Conservation (phyloP, 192 early-diverging fungal genomes). For the Gamsiella multidivaricata region DNA sequence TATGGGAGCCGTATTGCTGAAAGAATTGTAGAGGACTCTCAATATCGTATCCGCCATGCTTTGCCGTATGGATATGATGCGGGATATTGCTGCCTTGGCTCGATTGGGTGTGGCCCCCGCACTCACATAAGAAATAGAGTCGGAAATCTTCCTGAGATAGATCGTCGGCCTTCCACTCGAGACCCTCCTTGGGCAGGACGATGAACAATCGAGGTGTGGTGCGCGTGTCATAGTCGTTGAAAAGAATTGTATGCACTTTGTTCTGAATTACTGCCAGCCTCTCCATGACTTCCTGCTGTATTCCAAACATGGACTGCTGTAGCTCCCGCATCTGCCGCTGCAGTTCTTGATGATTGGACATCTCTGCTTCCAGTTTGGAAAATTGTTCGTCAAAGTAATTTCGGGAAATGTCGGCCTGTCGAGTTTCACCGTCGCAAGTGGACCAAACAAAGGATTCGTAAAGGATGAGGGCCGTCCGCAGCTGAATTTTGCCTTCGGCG, state of each 20-base stretch:
- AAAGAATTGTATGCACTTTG: constrained; percentile 14
- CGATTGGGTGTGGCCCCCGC: constrained; percentile 17
- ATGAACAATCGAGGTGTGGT: constrained; percentile 25
- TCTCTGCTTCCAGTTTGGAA: constrained; percentile 4
- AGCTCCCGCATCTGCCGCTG: constrained; percentile 11
- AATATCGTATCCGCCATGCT: constrained; percentile 36
- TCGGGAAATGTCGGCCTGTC: background rate
- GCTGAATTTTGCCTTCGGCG: background rate
- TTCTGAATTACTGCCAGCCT: background rate
- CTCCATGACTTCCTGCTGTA: constrained; percentile 18
- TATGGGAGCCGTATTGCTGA: constrained; percentile 16
- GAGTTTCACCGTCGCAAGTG: constrained; percentile 4
- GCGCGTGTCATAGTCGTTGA: constrained; percentile 15
- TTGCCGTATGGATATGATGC: constrained; percentile 39
- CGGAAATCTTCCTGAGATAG: constrained; percentile 15
- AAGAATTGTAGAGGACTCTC: constrained; percentile 30
- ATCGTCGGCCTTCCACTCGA: constrained; percentile 6
- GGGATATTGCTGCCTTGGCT: background rate
- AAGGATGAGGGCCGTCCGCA: constrained; percentile 6
- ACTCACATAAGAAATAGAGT: constrained; percentile 33
- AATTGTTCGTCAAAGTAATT: constrained; percentile 20
- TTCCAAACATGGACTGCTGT: constrained; percentile 5
- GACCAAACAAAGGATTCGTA: constrained; percentile 18
- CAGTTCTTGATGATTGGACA: constrained; percentile 8
- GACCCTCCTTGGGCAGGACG: background rate